A percentile compares a stretch with the other conserved stretches of the same genome.
These are phyloP conservation scores for Salix purpurea DNA, from an alignment of 345 rosid genomes.

Conservation along the genomic window DNA sequence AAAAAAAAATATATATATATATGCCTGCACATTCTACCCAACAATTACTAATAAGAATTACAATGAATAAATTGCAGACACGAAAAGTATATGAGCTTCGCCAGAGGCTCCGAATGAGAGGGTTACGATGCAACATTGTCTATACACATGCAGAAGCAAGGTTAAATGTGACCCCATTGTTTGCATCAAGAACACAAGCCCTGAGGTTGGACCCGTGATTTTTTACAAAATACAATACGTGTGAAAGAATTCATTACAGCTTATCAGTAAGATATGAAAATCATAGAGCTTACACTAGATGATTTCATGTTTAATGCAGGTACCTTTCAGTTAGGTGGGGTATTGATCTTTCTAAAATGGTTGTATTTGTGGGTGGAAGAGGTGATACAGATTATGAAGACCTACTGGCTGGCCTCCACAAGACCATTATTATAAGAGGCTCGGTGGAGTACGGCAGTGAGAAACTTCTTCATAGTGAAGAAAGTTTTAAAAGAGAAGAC, in stretches of 20 bases:
- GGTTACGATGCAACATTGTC: constrained; percentile 66
- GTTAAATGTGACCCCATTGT: constrained; percentile 69
- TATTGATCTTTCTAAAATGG: constrained; percentile 53
- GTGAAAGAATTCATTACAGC: not conserved
- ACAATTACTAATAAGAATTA: constrained; percentile 12
- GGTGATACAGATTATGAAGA: constrained; percentile 84
- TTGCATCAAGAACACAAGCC: constrained; percentile 81
- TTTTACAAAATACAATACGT: not conserved
- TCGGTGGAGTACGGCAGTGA: constrained; percentile 54
- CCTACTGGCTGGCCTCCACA: constrained; percentile 69
- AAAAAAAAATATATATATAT: too few relatives aligned
- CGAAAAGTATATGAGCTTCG: constrained; percentile 59
- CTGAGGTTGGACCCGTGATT: constrained; percentile 49
- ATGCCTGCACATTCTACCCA: not conserved
- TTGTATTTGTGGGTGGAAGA: constrained; percentile 64
- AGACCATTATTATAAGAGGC: constrained; percentile 55
- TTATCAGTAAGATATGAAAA: not conserved
- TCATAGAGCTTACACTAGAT: not conserved
- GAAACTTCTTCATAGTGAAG: constrained; percentile 51
- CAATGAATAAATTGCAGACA: constrained; percentile 40
- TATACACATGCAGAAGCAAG: constrained; percentile 59
- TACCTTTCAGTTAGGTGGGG: constrained; percentile 86
- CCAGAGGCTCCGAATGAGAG: constrained; percentile 82
- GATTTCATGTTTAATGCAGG: constrained; percentile 36
- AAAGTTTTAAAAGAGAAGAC: constrained; percentile 58